Percentiles rank a stretch among this genome's conserved stretches.
Conservation (phyloP, 2,329 filamentous ascomycete genomes). For the Apiospora pterosperma region DNA sequence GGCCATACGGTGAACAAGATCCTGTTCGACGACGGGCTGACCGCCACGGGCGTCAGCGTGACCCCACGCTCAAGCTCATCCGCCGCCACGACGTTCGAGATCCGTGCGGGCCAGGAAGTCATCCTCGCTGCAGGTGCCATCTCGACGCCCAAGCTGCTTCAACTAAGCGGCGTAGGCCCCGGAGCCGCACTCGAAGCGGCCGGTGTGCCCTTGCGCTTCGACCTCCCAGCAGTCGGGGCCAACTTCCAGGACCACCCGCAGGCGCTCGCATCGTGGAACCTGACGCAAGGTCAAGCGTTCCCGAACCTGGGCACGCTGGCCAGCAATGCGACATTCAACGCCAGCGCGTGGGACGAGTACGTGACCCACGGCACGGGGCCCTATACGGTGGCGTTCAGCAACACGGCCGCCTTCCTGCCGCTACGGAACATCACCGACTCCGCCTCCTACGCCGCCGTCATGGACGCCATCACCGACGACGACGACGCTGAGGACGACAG, state of each 20-base stretch:
- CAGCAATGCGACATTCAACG: constrained; percentile 17
- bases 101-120: constrained; percentile 18
- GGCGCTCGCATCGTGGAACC: constrained; percentile 11
- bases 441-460: not conserved
- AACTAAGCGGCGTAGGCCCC: constrained; percentile 33
- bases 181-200: constrained; percentile 8
- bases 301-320: constrained; percentile 5
- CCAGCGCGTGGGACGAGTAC: constrained; percentile 19
- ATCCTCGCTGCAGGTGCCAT: constrained; percentile 22
- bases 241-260: constrained; percentile 21
- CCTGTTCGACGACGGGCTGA: not conserved
- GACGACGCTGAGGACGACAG: constrained; percentile 12
- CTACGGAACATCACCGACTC: constrained; percentile 19
- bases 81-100: constrained; percentile 2
- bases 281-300: not conserved
- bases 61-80: not conserved
- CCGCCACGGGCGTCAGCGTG: not conserved
- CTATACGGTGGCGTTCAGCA: constrained; percentile 19
- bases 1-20: constrained; percentile 2
- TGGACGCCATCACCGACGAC: constrained; percentile 10
- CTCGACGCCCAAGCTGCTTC: constrained; percentile 31
- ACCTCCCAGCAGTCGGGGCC: constrained; percentile 16
- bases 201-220: constrained; percentile 7
- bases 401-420: constrained; percentile 17
- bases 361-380: constrained; percentile 18